Base-by-base conservation (phyloP, 352 stramenopile species). In the Globisporangium okanoganense region DNA sequence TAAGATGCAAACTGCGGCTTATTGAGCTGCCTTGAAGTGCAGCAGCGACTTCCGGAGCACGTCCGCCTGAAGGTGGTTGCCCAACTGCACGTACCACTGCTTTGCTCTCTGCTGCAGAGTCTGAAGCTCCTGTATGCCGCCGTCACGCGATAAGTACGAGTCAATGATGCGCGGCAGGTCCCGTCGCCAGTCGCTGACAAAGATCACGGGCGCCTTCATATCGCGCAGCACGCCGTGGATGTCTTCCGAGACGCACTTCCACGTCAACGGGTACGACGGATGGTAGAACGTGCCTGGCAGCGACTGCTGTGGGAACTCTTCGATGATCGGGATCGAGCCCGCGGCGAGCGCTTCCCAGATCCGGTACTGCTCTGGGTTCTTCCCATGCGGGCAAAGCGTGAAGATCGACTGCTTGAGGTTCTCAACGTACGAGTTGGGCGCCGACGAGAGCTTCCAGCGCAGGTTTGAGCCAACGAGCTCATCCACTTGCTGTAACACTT, bases 361-460 rank as follows among this genome's bases (percentile, higher is more conserved):
- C 20, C 78, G 70, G 41, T 85, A 88, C 60, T 88, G 76, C 67
- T 88, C 78, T 2, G 78, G 78, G 64, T 88, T 88, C 61, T 86
- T 86, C 3, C 78, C 78, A 1, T 82, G 62, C 16, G 78, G 78
- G 53, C 78, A 88, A 22, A 88, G 69, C 29, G 78, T 88, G 55
- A 88, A 86, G 24, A 86, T 64, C 0, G 72, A 83, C 49, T 79
- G 68, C 58, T 82, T 78, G n/a, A 86, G 52, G 12, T 69, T 81
- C 5, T 80, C 75, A 10, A 88, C 65, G 50, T 88, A 86, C 10
- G 67, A 60, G 48, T 74, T 66, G 16, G 78, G 75, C 13, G 78
- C 76, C 0, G 76, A 76, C 0, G 76, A 85, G 14, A 86, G 36
- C 41, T 73, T 62, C 74, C 76, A 86, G 4, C 76, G 76, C 40